Evolutionary conservation across 2,329 filamentous ascomycete species (phyloP).

Genomic region (Sporothrix pseudoabietina): DNA sequence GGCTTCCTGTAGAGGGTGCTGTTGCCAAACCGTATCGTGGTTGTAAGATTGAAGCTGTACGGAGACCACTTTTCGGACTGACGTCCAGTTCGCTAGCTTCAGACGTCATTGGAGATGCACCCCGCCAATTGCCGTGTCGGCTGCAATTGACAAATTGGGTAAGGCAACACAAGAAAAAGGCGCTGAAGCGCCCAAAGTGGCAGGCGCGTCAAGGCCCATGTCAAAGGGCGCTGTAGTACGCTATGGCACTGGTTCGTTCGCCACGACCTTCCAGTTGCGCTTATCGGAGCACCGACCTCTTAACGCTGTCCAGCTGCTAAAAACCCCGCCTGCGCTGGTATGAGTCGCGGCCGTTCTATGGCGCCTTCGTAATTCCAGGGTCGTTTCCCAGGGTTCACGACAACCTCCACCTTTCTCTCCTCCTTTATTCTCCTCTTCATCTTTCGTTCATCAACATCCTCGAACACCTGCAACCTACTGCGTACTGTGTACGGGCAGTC

Average conservation of each 20-base stretch:
- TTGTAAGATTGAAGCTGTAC: background rate
- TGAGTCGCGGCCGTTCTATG: background rate
- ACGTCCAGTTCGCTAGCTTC: background rate
- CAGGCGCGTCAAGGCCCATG: background rate
- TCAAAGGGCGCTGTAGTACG: background rate
- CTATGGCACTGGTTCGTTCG: background rate
- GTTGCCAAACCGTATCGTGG: background rate
- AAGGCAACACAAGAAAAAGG: background rate
- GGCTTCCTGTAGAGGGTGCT: background rate
- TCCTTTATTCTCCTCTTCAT: background rate
- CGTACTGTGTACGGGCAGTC: background rate
- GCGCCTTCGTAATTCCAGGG: background rate
- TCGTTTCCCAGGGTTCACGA: background rate
- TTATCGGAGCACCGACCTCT: slow-evolving; percentile 8
- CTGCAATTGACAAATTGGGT: slow-evolving; percentile 15
- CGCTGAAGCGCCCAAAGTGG: background rate
- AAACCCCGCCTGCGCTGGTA: background rate
- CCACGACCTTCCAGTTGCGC: background rate
- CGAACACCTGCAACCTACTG: background rate
- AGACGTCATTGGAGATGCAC: slow-evolving; percentile 9
- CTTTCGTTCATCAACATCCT: background rate
- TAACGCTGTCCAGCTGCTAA: background rate
- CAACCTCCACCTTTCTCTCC: background rate
- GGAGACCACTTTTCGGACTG: background rate
- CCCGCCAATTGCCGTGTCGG: background rate